These are phyloP conservation scores for Aspergillus cavernicola DNA, from an alignment of 495 filamentous ascomycete genomes.

Conservation along the genomic window DNA sequence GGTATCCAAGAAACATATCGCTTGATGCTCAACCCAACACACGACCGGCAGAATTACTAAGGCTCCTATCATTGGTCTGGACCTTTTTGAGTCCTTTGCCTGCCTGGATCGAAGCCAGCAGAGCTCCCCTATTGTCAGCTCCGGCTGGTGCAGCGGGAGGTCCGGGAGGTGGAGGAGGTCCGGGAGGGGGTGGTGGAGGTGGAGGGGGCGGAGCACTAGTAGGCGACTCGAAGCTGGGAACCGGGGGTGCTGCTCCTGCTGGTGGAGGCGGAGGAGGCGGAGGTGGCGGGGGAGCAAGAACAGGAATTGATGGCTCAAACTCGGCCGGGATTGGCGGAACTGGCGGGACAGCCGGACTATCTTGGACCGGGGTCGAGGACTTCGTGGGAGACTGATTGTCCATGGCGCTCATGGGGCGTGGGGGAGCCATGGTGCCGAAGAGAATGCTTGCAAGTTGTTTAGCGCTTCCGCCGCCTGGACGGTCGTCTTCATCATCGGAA, in stretches of 20 bases:
- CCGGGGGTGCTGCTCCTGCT: conserved; percentile 16
- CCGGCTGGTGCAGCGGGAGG: conserved; percentile 47
- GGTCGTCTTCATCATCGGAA: conserved; percentile 67
- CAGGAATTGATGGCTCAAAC: conserved; percentile 11
- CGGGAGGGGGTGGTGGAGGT: conserved; percentile 38
- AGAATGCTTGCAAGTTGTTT: conserved; percentile 90
- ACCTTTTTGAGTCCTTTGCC: conserved; percentile 77
- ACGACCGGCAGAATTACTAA: conserved; percentile 62
- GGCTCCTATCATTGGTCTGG: conserved; percentile 80
- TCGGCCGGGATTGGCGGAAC: conserved; percentile 10
- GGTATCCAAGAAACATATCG: not conserved
- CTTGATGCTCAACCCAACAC: conserved; percentile 60
- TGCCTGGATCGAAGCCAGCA: conserved; percentile 76
- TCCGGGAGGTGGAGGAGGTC: conserved; percentile 32
- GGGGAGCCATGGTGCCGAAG: conserved; percentile 96
- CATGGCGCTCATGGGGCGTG: conserved; percentile 79
- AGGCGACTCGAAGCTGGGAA: conserved; percentile 32
- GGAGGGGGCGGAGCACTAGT: conserved; percentile 36
- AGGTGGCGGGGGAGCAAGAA: conserved; percentile 28
- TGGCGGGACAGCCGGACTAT: conserved; percentile 28
- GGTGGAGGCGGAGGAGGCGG: conserved; percentile 27
- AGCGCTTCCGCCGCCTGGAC: conserved; percentile 72
- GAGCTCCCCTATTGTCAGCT: conserved; percentile 50
- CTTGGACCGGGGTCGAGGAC: conserved; percentile 37
- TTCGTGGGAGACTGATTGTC: conserved; percentile 59